These are phyloP conservation scores for Pontederia paniculata DNA, from an alignment of 176 grass and related monocot species.

Conservation along the genomic window DNA sequence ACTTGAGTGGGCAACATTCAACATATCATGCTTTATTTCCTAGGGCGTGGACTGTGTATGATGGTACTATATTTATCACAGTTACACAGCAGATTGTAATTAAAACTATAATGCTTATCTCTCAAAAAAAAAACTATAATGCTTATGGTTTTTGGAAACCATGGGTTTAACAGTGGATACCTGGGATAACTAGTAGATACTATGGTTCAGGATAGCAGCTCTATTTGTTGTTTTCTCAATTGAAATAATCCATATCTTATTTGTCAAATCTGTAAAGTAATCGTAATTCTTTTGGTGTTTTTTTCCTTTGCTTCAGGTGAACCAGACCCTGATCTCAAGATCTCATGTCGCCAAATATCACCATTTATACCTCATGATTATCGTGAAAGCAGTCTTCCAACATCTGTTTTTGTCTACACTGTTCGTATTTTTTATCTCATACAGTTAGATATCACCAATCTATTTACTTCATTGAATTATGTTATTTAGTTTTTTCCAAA, in stretches of 20 bases:
- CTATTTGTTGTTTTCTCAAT: too few species aligned
- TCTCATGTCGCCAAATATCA: constrained; percentile 96
- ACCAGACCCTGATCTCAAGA: constrained; percentile 91
- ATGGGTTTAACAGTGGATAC: too few species aligned
- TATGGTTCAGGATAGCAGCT: too few species aligned
- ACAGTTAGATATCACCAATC: neutral
- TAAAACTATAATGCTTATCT: neutral
- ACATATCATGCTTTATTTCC: constrained; percentile 98
- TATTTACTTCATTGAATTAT: neutral
- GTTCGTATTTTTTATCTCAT: constrained; percentile 31
- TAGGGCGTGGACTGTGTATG: constrained; percentile 96
- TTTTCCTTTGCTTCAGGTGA: constrained; percentile 48
- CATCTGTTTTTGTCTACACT: constrained; percentile 88
- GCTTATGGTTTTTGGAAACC: too few species aligned
- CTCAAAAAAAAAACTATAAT: too few species aligned
- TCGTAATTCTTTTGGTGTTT: constrained; percentile 12
- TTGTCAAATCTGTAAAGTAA: neutral
- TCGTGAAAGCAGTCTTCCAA: constrained; percentile 85
- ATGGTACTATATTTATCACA: constrained; percentile 41
- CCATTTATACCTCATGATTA: constrained; percentile 98
- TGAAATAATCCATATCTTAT: neutral
- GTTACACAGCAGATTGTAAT: neutral
- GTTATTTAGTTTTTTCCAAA: neutral
- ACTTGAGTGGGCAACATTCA: constrained; percentile 78
- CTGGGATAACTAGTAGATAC: too few species aligned